Evolutionary conservation across 306 rosid species (phyloP).

Genomic region (Canavalia gladiata): DNA sequence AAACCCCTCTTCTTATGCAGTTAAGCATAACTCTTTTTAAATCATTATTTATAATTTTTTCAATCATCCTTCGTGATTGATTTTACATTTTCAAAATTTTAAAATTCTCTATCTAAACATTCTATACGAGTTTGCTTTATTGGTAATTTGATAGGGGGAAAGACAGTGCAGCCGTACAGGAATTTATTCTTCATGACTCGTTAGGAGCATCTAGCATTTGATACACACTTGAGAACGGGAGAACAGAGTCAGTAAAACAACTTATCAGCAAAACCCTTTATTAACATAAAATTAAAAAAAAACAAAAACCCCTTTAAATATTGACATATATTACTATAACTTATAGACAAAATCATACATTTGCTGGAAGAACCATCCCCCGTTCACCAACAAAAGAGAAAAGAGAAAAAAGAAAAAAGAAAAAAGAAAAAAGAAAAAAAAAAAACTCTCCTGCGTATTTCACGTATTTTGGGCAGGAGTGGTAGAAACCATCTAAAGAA

Average conservation of each 20-base stretch:
- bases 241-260: slow-evolving; percentile 17
- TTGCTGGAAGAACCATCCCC: slow-evolving; percentile 23
- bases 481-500: slow-evolving; percentile 44
- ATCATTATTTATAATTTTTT: no score
- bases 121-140: neutral
- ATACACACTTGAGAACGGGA: neutral
- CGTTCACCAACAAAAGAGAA: slow-evolving; percentile 33
- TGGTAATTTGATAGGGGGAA: slow-evolving; percentile 15
- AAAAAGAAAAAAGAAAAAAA: neutral
- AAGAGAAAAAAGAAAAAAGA: neutral
- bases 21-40: no score
- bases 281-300: slow-evolving; percentile 6
- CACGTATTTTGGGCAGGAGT: slow-evolving; percentile 39
- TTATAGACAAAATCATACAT: slow-evolving; percentile 44
- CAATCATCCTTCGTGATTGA: no score
- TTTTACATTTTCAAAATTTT: no score
- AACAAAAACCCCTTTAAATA: slow-evolving; percentile 17
- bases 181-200: slow-evolving; percentile 25
- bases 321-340: slow-evolving; percentile 38
- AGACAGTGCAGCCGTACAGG: neutral
- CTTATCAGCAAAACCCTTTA: slow-evolving; percentile 28
- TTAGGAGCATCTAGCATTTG: slow-evolving; percentile 28
- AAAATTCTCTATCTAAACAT: no score
- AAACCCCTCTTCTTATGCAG: no score
- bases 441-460: slow-evolving; percentile 39